Conservation (phyloP, 257 asterid genomes). For the Solanum pinnatisectum region DNA sequence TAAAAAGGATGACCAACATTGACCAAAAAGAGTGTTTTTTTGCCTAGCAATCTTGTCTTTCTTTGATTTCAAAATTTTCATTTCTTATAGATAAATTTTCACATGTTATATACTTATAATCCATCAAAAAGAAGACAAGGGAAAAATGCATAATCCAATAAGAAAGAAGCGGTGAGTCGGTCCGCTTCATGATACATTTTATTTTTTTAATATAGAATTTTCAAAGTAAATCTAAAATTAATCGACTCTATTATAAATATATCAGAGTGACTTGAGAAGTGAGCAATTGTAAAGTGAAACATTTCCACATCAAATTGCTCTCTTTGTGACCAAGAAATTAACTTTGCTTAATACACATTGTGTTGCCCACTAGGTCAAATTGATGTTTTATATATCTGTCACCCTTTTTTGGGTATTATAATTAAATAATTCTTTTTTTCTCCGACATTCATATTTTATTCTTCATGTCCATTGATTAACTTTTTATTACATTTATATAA, state of each 20-base stretch:
- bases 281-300: background rate
- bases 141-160: background rate
- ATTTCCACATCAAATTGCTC: background rate
- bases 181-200: fast-evolving
- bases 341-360: background rate
- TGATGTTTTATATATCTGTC: background rate
- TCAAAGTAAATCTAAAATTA: background rate
- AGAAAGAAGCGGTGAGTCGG: background rate
- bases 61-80: background rate
- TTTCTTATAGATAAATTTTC: background rate
- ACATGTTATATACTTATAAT: background rate
- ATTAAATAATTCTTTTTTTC: background rate
- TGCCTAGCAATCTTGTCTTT: background rate
- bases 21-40: background rate
- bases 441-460: too few relatives aligned
- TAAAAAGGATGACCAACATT: background rate
- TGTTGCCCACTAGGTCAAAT: background rate
- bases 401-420: background rate
- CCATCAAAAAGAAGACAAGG: background rate
- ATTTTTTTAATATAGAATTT: background rate
- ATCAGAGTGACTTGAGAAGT: background rate
- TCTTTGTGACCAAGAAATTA: background rate
- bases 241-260: background rate
- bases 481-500: background rate
- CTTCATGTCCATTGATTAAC: background rate